Evolutionary conservation across 768 basidiomycete species (phyloP).

Genomic region (Boletus speciosus): DNA sequence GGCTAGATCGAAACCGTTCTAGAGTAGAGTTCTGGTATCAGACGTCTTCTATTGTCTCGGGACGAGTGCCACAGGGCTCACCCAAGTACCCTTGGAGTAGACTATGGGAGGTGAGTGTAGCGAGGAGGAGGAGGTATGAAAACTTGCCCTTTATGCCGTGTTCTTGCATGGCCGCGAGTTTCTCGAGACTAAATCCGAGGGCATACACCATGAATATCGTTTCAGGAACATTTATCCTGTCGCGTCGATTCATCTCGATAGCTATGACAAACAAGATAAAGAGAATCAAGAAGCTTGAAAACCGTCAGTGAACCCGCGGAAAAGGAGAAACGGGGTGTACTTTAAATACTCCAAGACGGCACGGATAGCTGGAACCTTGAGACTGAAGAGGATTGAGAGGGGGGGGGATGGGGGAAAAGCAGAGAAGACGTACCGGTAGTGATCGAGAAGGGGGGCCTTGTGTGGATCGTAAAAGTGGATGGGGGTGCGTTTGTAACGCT

Average conservation of each 20-base stretch:
- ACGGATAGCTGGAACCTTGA: conserved; percentile 92
- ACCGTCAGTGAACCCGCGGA: not conserved
- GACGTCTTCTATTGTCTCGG: conserved; percentile 9
- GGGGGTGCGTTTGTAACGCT: conserved; percentile 93
- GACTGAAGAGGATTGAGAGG: conserved; percentile 37
- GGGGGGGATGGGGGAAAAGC: too few relatives aligned
- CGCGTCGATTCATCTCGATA: conserved; percentile 66
- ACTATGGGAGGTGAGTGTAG: conserved; percentile 39
- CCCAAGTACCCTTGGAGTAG: conserved; percentile 85
- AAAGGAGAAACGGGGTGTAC: conserved; percentile 36
- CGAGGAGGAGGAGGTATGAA: not conserved
- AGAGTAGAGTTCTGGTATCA: conserved; percentile 8
- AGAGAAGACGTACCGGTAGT: conserved; percentile 67
- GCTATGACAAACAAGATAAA: conserved; percentile 78
- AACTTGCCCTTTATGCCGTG: conserved; percentile 80
- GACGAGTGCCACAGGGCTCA: conserved; percentile 28
- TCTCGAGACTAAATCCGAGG: conserved; percentile 86
- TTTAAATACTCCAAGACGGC: conserved; percentile 87
- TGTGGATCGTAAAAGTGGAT: conserved; percentile 94
- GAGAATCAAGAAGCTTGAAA: conserved; percentile 63
- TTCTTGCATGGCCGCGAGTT: conserved; percentile 92
- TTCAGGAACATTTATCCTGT: conserved; percentile 65
- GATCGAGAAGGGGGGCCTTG: conserved; percentile 89
- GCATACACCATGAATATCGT: conserved; percentile 73
- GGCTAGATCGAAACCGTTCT: conserved; percentile 93